Evolutionary conservation across 106 monocot species (phyloP), one percentile per base, ranked within the genome.

Genomic region (Narthecium ossifragum): DNA sequence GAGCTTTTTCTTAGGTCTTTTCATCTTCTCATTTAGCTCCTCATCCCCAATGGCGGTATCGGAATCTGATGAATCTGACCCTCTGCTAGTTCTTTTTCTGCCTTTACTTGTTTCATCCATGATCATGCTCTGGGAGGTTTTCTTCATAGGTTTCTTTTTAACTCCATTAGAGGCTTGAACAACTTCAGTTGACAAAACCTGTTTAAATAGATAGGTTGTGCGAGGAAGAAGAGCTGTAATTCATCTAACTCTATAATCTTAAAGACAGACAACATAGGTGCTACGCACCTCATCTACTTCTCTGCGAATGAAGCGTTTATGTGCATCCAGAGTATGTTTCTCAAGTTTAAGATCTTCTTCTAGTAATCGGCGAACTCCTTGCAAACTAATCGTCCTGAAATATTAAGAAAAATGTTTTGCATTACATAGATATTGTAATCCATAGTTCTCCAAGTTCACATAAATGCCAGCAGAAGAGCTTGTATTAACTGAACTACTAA

Each of bases 291-390:
- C 70, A 50, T 96, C 83, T 59, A 98, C 28, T 63, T 84, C 64
- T 38, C 54, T 54, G 31, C 74, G 81, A 48, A 98, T 87, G 59
- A 98, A 79, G 32, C 51, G 58, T 76, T 98, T 98, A 51, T 74
- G 70, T 25, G 73, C 65, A 84, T 90, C 90, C 57, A 98, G 70
- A 74, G 81, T 56, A 64, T 80, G 78, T 48, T 60, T 81, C 37
- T 59, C 61, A 69, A 90, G 70, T 53, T 84, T 74, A 45, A 98
- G 86, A 79, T 98, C 96, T 57, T 70, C 79, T 67, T 90, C 96
- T 61, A 98, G 67, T 15, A 84, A 48, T 52, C 84, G 80, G 18
- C 90, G 90, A 73, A 87, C 86, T 65, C 68, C 80, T 65, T 55
- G 38, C 65, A 84, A 71, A 20, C 81, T 68, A 68, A 98, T 72